Conservation (phyloP, 306 rosid genomes). For the Datisca glomerata region DNA sequence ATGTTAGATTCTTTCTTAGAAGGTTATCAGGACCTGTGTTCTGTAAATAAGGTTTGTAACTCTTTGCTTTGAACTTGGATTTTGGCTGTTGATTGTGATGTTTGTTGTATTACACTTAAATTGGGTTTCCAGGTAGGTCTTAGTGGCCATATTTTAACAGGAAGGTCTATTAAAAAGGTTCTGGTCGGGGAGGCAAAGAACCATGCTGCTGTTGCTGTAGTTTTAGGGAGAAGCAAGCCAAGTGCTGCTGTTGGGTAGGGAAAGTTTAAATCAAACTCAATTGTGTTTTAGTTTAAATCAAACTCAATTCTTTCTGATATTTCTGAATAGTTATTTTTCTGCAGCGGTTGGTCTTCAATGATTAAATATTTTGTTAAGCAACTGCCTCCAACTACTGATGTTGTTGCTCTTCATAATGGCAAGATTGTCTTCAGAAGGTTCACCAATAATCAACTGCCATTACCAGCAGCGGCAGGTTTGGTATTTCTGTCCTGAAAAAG, state of each 20-base stretch:
- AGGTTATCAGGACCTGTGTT: slow-evolving; percentile 53
- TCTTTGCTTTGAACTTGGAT: no score
- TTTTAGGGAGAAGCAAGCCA: slow-evolving; percentile 43
- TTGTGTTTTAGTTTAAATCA: slow-evolving; percentile 4
- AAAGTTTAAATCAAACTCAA: background rate
- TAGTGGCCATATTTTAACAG: slow-evolving; percentile 38
- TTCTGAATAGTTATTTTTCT: slow-evolving; percentile 19
- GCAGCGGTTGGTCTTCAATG: slow-evolving; percentile 44
- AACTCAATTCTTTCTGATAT: slow-evolving; percentile 5
- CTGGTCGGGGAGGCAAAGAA: slow-evolving; percentile 65
- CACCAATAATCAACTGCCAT: slow-evolving; percentile 38
- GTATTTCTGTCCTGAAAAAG: slow-evolving; percentile 13
- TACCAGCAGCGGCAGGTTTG: no score
- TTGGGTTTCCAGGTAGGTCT: slow-evolving; percentile 50
- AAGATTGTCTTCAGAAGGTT: slow-evolving; percentile 54
- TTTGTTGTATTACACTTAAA: no score
- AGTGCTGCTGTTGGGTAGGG: slow-evolving; percentile 38
- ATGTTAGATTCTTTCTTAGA: slow-evolving; percentile 53
- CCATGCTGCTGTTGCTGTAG: slow-evolving; percentile 47
- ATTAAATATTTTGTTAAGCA: slow-evolving; percentile 64
- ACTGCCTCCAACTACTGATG: slow-evolving; percentile 50
- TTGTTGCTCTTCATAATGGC: slow-evolving; percentile 57
- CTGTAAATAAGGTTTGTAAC: slow-evolving; percentile 42
- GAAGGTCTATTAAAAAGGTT: slow-evolving; percentile 37
- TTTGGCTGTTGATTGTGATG: slow-evolving; percentile 5